These are phyloP conservation scores for Epichloe aotearoae DNA, from an alignment of 2,329 filamentous ascomycete genomes.

Conservation along the genomic window DNA sequence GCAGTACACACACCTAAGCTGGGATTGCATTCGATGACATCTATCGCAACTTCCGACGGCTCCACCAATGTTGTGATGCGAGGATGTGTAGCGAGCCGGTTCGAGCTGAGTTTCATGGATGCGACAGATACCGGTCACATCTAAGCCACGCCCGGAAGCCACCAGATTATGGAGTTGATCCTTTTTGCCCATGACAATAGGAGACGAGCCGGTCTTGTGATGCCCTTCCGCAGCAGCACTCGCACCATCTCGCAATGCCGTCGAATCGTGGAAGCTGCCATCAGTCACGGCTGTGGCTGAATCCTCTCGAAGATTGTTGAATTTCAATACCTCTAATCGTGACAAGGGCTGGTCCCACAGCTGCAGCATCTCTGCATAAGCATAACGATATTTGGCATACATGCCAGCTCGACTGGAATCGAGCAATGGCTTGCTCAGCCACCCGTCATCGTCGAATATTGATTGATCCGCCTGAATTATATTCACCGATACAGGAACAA, in stretches of 20 bases:
- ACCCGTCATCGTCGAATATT: slow-evolving; percentile 57
- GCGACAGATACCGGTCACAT: slow-evolving; percentile 49
- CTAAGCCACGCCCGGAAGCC: slow-evolving; percentile 42
- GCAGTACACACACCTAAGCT: slow-evolving; percentile 50
- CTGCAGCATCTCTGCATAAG: slow-evolving; percentile 56
- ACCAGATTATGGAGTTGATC: slow-evolving; percentile 37
- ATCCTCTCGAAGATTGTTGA: slow-evolving; percentile 47
- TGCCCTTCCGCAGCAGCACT: slow-evolving; percentile 21
- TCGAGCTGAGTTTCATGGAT: slow-evolving; percentile 50
- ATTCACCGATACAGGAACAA: slow-evolving; percentile 38
- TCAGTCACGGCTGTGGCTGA: slow-evolving; percentile 15
- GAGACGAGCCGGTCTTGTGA: slow-evolving; percentile 29
- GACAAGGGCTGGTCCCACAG: slow-evolving; percentile 51
- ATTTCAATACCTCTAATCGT: slow-evolving; percentile 55
- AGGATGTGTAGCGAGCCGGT: slow-evolving; percentile 35
- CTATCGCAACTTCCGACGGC: slow-evolving; percentile 36
- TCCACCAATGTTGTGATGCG: slow-evolving; percentile 26
- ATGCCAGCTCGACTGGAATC: slow-evolving; percentile 33
- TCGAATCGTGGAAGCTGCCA: slow-evolving; percentile 22
- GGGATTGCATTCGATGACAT: slow-evolving; percentile 41
- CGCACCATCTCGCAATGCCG: slow-evolving; percentile 25
- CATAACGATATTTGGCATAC: slow-evolving; percentile 48
- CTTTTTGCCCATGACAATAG: slow-evolving; percentile 45
- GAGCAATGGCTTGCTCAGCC: slow-evolving; percentile 45
- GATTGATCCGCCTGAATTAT: slow-evolving; percentile 47